phyloP scores from a whole-genome alignment of 2,329 filamentous ascomycete species.

The Epichloe hybrida region DNA sequence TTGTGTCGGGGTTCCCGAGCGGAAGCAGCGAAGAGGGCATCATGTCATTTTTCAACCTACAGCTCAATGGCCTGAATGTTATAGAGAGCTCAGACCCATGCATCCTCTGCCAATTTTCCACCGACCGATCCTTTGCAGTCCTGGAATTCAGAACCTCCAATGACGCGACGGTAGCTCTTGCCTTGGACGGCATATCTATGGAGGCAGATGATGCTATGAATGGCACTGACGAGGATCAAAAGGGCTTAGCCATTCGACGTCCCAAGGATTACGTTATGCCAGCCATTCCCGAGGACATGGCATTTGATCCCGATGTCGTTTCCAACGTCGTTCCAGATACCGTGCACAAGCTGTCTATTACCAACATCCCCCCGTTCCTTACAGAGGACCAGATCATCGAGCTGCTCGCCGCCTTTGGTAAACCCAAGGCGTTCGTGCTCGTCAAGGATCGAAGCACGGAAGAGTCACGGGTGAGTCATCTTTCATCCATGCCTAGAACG shows the following conservation, averaged over 20 bases:
- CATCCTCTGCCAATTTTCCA: slow-evolving; percentile 66
- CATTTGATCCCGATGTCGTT: slow-evolving; percentile 63
- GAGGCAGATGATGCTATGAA: slow-evolving; percentile 50
- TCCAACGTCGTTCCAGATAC: slow-evolving; percentile 78
- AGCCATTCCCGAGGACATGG: slow-evolving; percentile 56
- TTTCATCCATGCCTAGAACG: neutral
- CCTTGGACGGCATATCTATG: slow-evolving; percentile 82
- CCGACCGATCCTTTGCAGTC: slow-evolving; percentile 68
- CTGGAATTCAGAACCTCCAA: slow-evolving; percentile 79
- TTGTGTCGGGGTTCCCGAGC: slow-evolving; percentile 70
- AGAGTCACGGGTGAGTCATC: slow-evolving; percentile 58
- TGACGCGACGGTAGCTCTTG: slow-evolving; percentile 83
- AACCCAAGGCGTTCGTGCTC: slow-evolving; percentile 80
- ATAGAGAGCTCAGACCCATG: slow-evolving; percentile 76
- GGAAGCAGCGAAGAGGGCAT: slow-evolving; percentile 63
- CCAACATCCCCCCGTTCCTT: slow-evolving; percentile 78
- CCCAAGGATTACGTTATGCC: slow-evolving; percentile 98
- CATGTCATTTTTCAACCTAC: slow-evolving; percentile 82
- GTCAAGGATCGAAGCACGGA: slow-evolving; percentile 79
- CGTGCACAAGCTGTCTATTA: slow-evolving; percentile 86
- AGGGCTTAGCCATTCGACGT: slow-evolving; percentile 62
- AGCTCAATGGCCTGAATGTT: slow-evolving; percentile 93
- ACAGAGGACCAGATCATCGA: slow-evolving; percentile 86
- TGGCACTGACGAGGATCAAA: slow-evolving; percentile 38
- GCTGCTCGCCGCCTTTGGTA: slow-evolving; percentile 79